Percentiles rank a stretch among this genome's conserved stretches.
Conservation (phyloP, 805 yeast genomes). For the Sugiyamaella qingdaonensis region DNA sequence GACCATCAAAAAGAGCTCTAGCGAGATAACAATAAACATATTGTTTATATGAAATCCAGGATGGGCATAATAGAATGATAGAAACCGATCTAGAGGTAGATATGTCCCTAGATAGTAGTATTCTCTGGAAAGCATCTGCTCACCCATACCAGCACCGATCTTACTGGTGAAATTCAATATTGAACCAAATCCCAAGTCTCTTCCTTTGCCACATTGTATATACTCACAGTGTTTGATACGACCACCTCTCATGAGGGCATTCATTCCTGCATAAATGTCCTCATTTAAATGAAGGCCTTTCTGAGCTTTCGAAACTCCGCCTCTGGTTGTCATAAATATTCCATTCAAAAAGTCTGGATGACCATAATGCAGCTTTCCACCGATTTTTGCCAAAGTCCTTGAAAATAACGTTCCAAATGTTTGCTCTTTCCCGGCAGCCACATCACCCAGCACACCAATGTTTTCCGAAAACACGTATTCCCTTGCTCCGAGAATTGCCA, state of each 20-base stretch:
- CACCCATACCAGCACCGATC: conserved; percentile 90
- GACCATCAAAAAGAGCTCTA: conserved; percentile 57
- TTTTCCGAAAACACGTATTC: conserved; percentile 82
- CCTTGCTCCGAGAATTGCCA: conserved; percentile 79
- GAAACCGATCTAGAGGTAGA: conserved; percentile 69
- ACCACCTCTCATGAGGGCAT: conserved; percentile 75
- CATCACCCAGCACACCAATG: conserved; percentile 76
- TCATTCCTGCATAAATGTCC: conserved; percentile 85
- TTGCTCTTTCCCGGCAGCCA: conserved; percentile 86
- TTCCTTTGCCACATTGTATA: conserved; percentile 81
- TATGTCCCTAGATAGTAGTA: conserved; percentile 75
- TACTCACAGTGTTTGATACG: conserved; percentile 79
- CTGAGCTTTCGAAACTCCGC: conserved; percentile 84
- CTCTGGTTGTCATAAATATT: conserved; percentile 76
- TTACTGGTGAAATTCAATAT: conserved; percentile 77
- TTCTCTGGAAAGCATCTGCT: conserved; percentile 78
- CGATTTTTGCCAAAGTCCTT: conserved; percentile 74
- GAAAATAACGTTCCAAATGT: conserved; percentile 84
- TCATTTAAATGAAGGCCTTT: conserved; percentile 79
- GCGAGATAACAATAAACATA: conserved; percentile 65
- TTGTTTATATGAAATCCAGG: conserved; percentile 84
- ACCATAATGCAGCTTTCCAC: conserved; percentile 81
- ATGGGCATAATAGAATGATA: conserved; percentile 79
- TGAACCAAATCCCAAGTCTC: conserved; percentile 81
- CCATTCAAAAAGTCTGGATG: conserved; percentile 80